These are phyloP conservation scores for Solanum clarkiae DNA, from an alignment of 257 asterid species.

Conservation along the genomic window DNA sequence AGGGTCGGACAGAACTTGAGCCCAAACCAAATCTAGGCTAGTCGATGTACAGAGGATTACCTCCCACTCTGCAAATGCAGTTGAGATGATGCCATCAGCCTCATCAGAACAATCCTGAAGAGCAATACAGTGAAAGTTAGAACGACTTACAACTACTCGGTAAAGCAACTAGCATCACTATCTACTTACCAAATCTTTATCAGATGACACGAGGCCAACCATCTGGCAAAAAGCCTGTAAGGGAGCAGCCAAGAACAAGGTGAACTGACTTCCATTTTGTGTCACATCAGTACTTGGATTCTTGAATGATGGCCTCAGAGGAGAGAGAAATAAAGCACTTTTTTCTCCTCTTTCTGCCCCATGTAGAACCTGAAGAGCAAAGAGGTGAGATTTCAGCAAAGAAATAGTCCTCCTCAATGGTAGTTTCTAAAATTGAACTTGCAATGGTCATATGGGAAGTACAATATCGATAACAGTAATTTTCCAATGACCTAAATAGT, in stretches of 20 bases:
- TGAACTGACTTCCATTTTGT: constrained; percentile 80
- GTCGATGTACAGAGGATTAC: constrained; percentile 71
- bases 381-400: constrained; percentile 12
- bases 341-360: constrained; percentile 93
- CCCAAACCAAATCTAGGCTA: constrained; percentile 82
- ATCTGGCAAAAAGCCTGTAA: constrained; percentile 83
- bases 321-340: constrained; percentile 81
- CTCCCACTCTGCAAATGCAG: constrained; percentile 89
- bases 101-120: constrained; percentile 45
- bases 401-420: background rate
- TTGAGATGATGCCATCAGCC: constrained; percentile 48
- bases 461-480: background rate
- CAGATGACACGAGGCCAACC: constrained; percentile 45
- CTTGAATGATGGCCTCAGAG: constrained; percentile 65
- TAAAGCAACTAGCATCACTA: background rate
- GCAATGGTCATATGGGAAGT: background rate
- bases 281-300: constrained; percentile 30
- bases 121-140: constrained; percentile 1
- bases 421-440: background rate
- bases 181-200: constrained; percentile 44
- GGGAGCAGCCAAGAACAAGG: constrained; percentile 85
- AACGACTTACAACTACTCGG: background rate
- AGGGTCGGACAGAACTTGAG: constrained; percentile 80
- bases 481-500: background rate
- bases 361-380: constrained; percentile 58